A percentile compares a stretch with the other conserved stretches of the same genome.
Evolutionary conservation across 805 yeast species (phyloP).

Genomic region (Suhomyces xylopsoci): DNA sequence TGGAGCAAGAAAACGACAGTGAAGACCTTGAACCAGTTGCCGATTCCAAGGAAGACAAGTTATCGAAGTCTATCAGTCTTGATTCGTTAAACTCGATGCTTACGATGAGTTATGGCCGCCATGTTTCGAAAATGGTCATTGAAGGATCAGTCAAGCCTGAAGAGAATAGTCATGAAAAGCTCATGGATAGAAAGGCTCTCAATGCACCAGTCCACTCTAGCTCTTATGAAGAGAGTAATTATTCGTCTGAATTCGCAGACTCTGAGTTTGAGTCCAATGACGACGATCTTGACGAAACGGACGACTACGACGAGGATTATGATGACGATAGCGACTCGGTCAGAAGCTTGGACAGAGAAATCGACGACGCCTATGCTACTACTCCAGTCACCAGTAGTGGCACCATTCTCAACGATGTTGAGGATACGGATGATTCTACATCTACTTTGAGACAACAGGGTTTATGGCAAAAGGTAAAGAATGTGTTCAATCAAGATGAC

Average conservation of each 20-base stretch:
- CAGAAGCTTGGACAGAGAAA: background rate
- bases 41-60: slow-evolving; percentile 13
- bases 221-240: slow-evolving; percentile 8
- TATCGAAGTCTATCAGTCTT: slow-evolving; percentile 32
- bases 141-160: slow-evolving; percentile 13
- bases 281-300: slow-evolving; percentile 31
- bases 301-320: slow-evolving; percentile 18
- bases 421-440: slow-evolving; percentile 2
- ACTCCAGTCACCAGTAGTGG: background rate
- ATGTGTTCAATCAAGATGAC: slow-evolving; percentile 36
- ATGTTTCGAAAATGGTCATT: slow-evolving; percentile 39
- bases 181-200: slow-evolving; percentile 9
- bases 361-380: background rate
- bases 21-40: slow-evolving; percentile 7
- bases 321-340: slow-evolving; percentile 11
- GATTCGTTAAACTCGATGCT: slow-evolving; percentile 42
- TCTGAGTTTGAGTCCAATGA: slow-evolving; percentile 35
- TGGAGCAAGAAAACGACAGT: slow-evolving; percentile 15
- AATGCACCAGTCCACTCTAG: slow-evolving; percentile 1
- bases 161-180: slow-evolving; percentile 1
- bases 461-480: slow-evolving; percentile 44
- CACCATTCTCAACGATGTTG: background rate
- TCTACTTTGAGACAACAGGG: slow-evolving; percentile 16
- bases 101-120: slow-evolving; percentile 36
- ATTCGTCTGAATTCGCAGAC: slow-evolving; percentile 28